Base-by-base conservation (phyloP, 208 protist genomes). In the Porcisia hertigi region DNA sequence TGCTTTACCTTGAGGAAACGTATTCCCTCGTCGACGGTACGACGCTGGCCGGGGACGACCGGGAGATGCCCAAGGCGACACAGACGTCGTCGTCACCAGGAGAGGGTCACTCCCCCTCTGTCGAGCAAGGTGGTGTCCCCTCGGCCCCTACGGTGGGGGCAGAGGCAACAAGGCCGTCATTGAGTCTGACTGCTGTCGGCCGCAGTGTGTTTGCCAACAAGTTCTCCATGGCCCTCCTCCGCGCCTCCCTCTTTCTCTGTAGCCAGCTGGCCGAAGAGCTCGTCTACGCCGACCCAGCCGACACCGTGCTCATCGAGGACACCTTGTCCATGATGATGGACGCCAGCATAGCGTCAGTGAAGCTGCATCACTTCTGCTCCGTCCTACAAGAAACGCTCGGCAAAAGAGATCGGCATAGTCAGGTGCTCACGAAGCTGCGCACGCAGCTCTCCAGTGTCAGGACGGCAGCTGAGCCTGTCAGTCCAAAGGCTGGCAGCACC, bases 251-350 rank as follows among this genome's bases (percentile, higher is more conserved):
- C 36, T 97, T 91, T 76, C 79, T 97, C 20, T 73, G 81, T 34
- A 80, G 93, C 23, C 89, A 90, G 59, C 85, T 94, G 7, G 83
- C 86, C 25, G 80, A 88, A 69, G 87, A 91, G 76, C 82, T 97
- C 34, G 67, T 81, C 16, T 80, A 85, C 66, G 82, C 83, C 2
- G 88, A 86, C 69, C 86, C 92, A 8, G 82, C 84, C 1, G 93
- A 97, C 81, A 95, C 92, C 3, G 93, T 97, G 25, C 76, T 91
- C 11, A 92, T 97, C 62, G 93, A 97, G 71, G 90, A 96, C 73
- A 89, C 85, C 20, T 83, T 97, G 36, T 94, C 89, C 34, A 87
- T 89, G 75, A 96, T 97, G 93, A 96, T 97, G 91, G 93, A 97
- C 70, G 78, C 85, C 9, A 81, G 89, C 64, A 91, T 96, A 74